Conservation (phyloP, 805 yeast genomes). For the Debaryomyces castellii region DNA sequence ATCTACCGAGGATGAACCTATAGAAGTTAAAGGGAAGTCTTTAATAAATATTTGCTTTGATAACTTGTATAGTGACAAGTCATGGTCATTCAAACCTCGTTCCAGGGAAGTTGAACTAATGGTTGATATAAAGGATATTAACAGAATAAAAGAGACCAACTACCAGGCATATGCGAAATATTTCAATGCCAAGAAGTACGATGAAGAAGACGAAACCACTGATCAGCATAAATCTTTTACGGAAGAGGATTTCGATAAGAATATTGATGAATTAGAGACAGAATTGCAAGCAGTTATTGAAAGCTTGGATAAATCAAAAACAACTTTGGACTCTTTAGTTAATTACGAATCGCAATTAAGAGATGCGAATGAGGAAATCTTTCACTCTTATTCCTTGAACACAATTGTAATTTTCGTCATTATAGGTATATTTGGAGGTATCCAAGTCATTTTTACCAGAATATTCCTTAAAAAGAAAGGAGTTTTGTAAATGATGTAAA, state of each 20-base stretch:
- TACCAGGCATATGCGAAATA: slow-evolving; percentile 35
- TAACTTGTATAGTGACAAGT: slow-evolving; percentile 39
- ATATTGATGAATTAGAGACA: slow-evolving; percentile 25
- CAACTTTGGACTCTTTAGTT: slow-evolving; percentile 25
- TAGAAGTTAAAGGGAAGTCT: slow-evolving; percentile 17
- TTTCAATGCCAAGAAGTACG: slow-evolving; percentile 21
- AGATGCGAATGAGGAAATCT: slow-evolving; percentile 40
- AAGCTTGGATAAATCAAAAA: slow-evolving; percentile 27
- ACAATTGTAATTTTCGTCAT: slow-evolving; percentile 24
- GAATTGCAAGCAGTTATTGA: slow-evolving; percentile 32
- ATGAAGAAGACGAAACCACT: slow-evolving; percentile 8
- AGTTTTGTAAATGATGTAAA: slow-evolving; percentile 8
- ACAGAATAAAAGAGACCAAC: slow-evolving; percentile 33
- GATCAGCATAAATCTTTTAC: slow-evolving; percentile 17
- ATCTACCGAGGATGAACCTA: not conserved
- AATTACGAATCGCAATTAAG: slow-evolving; percentile 34
- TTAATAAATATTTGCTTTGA: slow-evolving; percentile 41
- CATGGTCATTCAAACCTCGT: slow-evolving; percentile 40
- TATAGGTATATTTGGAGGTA: slow-evolving; percentile 28
- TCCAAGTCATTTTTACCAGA: slow-evolving; percentile 30
- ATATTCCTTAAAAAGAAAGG: slow-evolving; percentile 29
- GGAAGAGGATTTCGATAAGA: slow-evolving; percentile 32
- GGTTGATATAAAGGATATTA: slow-evolving; percentile 36
- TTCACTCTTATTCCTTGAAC: slow-evolving; percentile 29
- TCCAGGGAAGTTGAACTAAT: slow-evolving; percentile 30